These are phyloP conservation scores for Ustilago hordei DNA, from an alignment of 1,284 basidiomycete genomes.

Conservation along the genomic window DNA sequence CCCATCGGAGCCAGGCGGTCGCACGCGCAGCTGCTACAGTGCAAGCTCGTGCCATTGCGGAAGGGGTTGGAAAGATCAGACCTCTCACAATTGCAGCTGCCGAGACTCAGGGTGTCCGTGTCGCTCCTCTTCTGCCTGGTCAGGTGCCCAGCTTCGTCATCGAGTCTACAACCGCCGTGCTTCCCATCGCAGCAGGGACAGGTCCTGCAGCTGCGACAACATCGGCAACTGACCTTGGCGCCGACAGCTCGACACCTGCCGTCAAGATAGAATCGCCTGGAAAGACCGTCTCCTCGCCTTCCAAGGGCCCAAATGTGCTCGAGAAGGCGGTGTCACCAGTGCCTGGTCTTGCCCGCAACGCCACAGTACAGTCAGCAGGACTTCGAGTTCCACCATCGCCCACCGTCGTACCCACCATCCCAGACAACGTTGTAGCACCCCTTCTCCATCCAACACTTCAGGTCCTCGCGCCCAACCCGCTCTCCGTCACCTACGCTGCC, in stretches of 20 bases:
- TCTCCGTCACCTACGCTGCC: constrained; percentile 67
- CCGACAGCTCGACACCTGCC: constrained; percentile 7
- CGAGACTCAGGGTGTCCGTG: constrained; percentile 42
- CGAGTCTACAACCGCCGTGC: constrained; percentile 35
- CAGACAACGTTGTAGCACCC: constrained; percentile 27
- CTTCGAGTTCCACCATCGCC: constrained; percentile 46
- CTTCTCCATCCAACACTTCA: constrained; percentile 62
- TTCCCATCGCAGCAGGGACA: constrained; percentile 12
- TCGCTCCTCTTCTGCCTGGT: constrained; percentile 47
- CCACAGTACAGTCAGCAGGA: constrained; percentile 23
- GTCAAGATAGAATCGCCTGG: constrained; percentile 25
- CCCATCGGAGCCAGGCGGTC: constrained; percentile 43
- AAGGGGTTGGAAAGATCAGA: constrained; percentile 43
- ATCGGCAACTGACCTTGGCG: not conserved
- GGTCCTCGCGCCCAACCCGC: constrained; percentile 63
- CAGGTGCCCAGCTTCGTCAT: constrained; percentile 53
- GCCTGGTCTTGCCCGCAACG: constrained; percentile 35
- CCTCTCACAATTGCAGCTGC: constrained; percentile 46
- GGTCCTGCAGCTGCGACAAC: constrained; percentile 5
- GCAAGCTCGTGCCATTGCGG: constrained; percentile 36
- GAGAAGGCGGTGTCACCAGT: constrained; percentile 41
- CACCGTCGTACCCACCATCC: constrained; percentile 24
- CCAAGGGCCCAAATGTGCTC: constrained; percentile 19
- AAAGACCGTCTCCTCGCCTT: constrained; percentile 20
- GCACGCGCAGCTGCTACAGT: constrained; percentile 42